phyloP scores from a whole-genome alignment of 1,284 basidiomycete species.

The Rhodotorula sp. region DNA sequence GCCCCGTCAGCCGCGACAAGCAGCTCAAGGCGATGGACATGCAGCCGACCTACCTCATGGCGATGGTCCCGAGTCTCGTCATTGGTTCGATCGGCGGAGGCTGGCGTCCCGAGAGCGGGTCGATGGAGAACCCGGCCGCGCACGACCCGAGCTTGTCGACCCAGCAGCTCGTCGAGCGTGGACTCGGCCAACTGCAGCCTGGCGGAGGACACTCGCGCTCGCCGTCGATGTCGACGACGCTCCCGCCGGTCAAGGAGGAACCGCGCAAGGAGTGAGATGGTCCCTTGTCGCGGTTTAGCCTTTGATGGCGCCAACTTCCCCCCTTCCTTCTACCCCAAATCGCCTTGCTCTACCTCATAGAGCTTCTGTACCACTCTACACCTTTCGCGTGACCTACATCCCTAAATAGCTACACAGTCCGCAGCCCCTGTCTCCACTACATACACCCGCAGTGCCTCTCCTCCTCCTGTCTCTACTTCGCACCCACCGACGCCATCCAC shows the following conservation, averaged over 20 bases:
- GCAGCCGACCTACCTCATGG: slow-evolving; percentile 66
- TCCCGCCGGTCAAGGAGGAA: slow-evolving; percentile 17
- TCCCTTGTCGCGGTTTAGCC: too few relatives aligned
- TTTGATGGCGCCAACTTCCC: too few relatives aligned
- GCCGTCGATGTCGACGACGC: slow-evolving; percentile 6
- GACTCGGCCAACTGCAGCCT: slow-evolving; percentile 13
- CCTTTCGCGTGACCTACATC: too few relatives aligned
- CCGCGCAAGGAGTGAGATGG: background rate
- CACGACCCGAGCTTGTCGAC: slow-evolving; percentile 70
- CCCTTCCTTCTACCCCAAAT: too few relatives aligned
- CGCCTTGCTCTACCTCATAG: too few relatives aligned
- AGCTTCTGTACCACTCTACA: too few relatives aligned
- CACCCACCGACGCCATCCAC: too few relatives aligned
- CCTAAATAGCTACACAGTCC: too few relatives aligned
- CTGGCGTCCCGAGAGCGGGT: slow-evolving; percentile 62
- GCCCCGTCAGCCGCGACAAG: slow-evolving; percentile 44
- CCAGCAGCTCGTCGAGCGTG: slow-evolving; percentile 38
- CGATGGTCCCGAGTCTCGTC: slow-evolving; percentile 85
- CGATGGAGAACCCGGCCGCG: slow-evolving; percentile 70
- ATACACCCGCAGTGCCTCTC: too few relatives aligned
- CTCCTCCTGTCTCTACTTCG: background rate
- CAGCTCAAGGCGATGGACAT: slow-evolving; percentile 47
- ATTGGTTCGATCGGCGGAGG: slow-evolving; percentile 81
- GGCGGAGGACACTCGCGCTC: slow-evolving; percentile 19
- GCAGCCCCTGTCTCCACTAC: too few relatives aligned